These are phyloP conservation scores for Vigna nakashimae DNA, from an alignment of 306 rosid genomes.

Conservation along the genomic window DNA sequence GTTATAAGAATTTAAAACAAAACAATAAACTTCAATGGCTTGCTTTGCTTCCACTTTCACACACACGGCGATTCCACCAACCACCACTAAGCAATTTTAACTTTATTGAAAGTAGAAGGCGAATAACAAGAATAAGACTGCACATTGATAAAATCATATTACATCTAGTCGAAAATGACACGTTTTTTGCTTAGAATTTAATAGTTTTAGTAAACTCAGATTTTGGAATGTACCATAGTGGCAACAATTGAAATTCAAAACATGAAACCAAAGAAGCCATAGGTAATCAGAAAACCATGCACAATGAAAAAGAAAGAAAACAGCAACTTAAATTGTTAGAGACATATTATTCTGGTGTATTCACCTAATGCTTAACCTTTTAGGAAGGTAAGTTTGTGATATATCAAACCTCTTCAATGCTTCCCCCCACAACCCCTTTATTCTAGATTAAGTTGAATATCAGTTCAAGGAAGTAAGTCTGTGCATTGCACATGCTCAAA, in stretches of 20 bases:
- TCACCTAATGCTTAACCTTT: not conserved
- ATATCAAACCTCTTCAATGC: too few species aligned
- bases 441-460: too few species aligned
- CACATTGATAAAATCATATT: not conserved
- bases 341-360: not conserved
- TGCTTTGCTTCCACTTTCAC: not conserved
- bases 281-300: not conserved
- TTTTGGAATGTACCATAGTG: not conserved
- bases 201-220: not conserved
- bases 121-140: conserved; percentile 1
- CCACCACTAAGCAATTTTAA: not conserved
- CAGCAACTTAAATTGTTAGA: not conserved
- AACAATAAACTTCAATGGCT: not conserved
- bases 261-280: not conserved
- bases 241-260: not conserved
- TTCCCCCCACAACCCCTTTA: too few species aligned
- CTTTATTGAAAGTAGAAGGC: conserved; percentile 12
- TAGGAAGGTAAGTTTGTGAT: too few species aligned
- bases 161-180: not conserved
- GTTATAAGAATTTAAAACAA: not conserved
- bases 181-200: not conserved
- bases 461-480: not conserved
- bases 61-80: conserved; percentile 10
- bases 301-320: conserved; percentile 8
- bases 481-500: not conserved